Percentiles rank a stretch among this genome's conserved stretches.
Conservation (phyloP, 2,329 filamentous ascomycete species). For the Hortaea sp. region DNA sequence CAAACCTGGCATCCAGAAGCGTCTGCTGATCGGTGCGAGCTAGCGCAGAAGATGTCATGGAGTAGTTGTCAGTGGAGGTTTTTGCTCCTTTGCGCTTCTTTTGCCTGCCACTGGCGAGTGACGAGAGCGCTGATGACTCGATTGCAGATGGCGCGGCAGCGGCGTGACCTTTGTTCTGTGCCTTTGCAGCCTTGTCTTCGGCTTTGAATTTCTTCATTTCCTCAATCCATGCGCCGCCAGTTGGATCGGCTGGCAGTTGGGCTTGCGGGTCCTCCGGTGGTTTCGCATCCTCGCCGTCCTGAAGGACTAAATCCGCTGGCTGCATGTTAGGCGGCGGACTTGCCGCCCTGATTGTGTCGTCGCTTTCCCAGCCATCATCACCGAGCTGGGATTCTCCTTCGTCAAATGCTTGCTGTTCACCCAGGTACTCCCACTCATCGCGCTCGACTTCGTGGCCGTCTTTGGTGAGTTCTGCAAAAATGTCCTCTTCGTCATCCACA, state of each 20-base stretch:
- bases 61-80: constrained; percentile 78
- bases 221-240: constrained; percentile 73
- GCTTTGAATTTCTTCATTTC: constrained; percentile 88
- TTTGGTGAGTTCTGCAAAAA: constrained; percentile 65
- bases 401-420: constrained; percentile 23
- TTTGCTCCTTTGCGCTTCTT: constrained; percentile 96
- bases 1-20: constrained; percentile 81
- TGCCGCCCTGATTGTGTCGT: constrained; percentile 68
- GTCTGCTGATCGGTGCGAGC: constrained; percentile 79
- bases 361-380: constrained; percentile 89
- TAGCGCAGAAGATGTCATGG: constrained; percentile 82
- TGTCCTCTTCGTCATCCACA: constrained; percentile 72
- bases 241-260: constrained; percentile 26
- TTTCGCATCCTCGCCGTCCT: constrained; percentile 40
- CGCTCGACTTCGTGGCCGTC: constrained; percentile 65
- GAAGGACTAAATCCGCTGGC: constrained; percentile 24
- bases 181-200: constrained; percentile 36
- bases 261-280: constrained; percentile 25
- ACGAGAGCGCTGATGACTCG: constrained; percentile 60
- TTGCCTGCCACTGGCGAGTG: constrained; percentile 62
- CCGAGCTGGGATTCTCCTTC: constrained; percentile 34
- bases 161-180: constrained; percentile 15
- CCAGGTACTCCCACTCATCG: constrained; percentile 60
- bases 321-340: constrained; percentile 13
- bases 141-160: constrained; percentile 48